Percentiles rank a stretch among this genome's conserved stretches.
phyloP scores from a whole-genome alignment of 169 alveolate genomes.

The Cryptosporidium parvum region DNA sequence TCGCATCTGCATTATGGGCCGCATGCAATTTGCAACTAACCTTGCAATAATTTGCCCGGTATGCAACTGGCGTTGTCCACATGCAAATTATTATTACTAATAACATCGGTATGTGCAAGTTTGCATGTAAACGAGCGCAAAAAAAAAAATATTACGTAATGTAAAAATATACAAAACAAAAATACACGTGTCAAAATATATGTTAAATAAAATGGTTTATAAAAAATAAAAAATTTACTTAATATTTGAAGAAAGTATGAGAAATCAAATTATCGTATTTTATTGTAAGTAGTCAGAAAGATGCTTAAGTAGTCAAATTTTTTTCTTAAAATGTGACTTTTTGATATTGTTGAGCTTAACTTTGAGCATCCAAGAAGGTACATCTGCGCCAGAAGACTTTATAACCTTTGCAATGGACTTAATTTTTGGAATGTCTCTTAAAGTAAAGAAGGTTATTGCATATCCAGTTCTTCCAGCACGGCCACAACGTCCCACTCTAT shows the following conservation, averaged over 20 bases:
- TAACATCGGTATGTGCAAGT: slow-evolving; percentile 31
- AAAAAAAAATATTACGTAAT: neutral
- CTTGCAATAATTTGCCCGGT: slow-evolving; percentile 6
- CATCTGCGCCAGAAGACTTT: slow-evolving; percentile 86
- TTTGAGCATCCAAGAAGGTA: slow-evolving; percentile 88
- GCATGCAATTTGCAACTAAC: slow-evolving; percentile 2
- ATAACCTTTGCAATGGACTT: slow-evolving; percentile 85
- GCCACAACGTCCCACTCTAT: slow-evolving; percentile 99
- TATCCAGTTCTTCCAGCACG: slow-evolving; percentile 93
- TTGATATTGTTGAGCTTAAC: slow-evolving; percentile 46
- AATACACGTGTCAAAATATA: neutral
- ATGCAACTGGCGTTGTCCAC: slow-evolving; percentile 5
- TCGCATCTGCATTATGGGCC: neutral
- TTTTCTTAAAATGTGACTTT: slow-evolving; percentile 23
- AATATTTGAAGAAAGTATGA: neutral
- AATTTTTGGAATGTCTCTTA: slow-evolving; percentile 85
- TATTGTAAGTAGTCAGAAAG: neutral
- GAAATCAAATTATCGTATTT: neutral
- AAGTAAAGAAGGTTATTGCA: slow-evolving; percentile 90
- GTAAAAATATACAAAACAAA: too few relatives aligned
- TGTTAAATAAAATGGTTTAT: neutral
- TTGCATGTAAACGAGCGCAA: slow-evolving; percentile 1
- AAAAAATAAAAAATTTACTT: neutral
- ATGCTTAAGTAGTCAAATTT: neutral
- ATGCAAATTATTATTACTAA: neutral